Conservation (phyloP, 345 rosid species). For the Trapa incisa region DNA sequence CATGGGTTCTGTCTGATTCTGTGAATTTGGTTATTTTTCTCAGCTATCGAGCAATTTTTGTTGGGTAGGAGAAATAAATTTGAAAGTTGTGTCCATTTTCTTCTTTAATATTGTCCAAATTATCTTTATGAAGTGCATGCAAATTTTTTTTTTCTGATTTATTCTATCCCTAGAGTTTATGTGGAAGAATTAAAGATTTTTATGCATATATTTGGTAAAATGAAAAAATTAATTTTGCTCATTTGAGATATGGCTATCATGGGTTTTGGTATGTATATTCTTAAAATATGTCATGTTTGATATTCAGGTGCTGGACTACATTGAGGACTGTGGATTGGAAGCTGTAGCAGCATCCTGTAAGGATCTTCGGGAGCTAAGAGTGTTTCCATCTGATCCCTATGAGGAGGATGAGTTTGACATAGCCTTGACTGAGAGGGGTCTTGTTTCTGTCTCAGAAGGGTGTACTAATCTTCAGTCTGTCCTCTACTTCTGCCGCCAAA, state of each 20-base stretch:
- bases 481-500: constrained; percentile 72
- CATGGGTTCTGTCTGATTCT: too few species aligned
- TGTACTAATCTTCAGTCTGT: constrained; percentile 78
- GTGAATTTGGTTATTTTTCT: too few species aligned
- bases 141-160: neutral
- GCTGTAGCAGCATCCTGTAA: constrained; percentile 63
- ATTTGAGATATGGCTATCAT: neutral
- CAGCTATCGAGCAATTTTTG: too few species aligned
- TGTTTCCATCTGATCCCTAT: constrained; percentile 85
- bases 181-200: neutral
- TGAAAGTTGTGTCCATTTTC: too few species aligned
- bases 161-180: neutral
- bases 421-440: constrained; percentile 72
- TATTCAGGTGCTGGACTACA: constrained; percentile 72
- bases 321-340: constrained; percentile 83
- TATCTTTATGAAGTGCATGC: neutral
- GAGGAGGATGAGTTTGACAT: constrained; percentile 35
- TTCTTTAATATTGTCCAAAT: neutral
- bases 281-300: constrained; percentile 1
- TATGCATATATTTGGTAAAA: neutral
- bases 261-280: neutral
- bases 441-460: constrained; percentile 61
- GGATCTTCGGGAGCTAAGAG: constrained; percentile 75
- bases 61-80: too few species aligned
- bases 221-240: neutral